Evolutionary conservation across 805 yeast genomes (phyloP).

Genomic region (Pichia californica): DNA sequence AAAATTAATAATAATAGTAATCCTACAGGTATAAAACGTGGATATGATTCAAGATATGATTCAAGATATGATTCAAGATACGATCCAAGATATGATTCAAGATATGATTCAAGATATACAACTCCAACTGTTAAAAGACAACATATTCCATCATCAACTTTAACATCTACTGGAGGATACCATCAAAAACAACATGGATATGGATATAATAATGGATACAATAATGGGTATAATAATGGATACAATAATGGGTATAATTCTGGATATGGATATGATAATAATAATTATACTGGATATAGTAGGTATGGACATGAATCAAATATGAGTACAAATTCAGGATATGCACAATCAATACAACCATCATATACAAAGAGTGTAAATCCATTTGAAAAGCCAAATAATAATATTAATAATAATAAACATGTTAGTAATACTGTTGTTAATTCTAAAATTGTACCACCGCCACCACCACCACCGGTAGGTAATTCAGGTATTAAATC

Average conservation of each 20-base stretch:
- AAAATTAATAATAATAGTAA: too few relatives aligned
- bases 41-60: too few relatives aligned
- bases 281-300: constrained; percentile 7
- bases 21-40: too few relatives aligned
- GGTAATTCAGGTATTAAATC: too few relatives aligned
- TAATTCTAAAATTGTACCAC: constrained; percentile 6
- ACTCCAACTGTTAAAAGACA: too few relatives aligned
- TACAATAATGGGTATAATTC: neutral
- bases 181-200: neutral
- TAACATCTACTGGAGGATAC: neutral
- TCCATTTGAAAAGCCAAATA: neutral
- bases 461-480: constrained; percentile 13
- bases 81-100: too few relatives aligned
- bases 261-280: neutral
- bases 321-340: too few relatives aligned
- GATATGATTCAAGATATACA: too few relatives aligned
- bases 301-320: too few relatives aligned
- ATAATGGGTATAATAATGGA: neutral
- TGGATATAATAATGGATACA: neutral
- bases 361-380: constrained; percentile 3
- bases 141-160: too few relatives aligned
- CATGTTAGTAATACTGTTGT: too few relatives aligned
- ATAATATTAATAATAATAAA: neutral
- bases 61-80: too few relatives aligned
- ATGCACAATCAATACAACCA: neutral